These are phyloP conservation scores for Wakefieldia striispora DNA, from an alignment of 768 basidiomycete species.

Conservation along the genomic window DNA sequence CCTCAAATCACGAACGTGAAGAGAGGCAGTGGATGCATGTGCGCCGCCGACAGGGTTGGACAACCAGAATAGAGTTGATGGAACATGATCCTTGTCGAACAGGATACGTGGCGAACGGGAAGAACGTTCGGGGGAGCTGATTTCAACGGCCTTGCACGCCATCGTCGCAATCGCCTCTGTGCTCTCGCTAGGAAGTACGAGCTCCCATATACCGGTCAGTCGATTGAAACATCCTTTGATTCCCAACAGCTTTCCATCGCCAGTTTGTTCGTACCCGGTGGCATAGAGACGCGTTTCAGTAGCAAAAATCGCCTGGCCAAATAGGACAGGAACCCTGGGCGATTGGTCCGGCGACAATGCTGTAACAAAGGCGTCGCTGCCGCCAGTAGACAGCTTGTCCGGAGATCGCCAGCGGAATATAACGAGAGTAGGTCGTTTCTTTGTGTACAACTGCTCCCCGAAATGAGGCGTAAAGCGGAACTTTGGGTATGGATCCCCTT, in stretches of 20 bases:
- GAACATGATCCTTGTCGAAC: conserved; percentile 17
- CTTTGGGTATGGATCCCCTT: conserved; percentile 33
- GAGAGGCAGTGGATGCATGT: conserved; percentile 52
- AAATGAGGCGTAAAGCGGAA: conserved; percentile 59
- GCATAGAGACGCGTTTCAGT: conserved; percentile 46
- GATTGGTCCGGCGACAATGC: conserved; percentile 13
- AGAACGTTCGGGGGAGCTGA: conserved; percentile 44
- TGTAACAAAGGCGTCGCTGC: conserved; percentile 4
- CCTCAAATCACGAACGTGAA: conserved; percentile 45
- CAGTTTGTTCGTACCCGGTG: conserved; percentile 59
- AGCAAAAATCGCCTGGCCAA: conserved; percentile 58
- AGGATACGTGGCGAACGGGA: conserved; percentile 60
- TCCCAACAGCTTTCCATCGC: conserved; percentile 58
- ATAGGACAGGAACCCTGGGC: conserved; percentile 30
- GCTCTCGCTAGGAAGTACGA: conserved; percentile 29
- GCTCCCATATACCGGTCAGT: conserved; percentile 53
- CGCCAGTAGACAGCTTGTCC: neutral
- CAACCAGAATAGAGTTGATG: conserved; percentile 47
- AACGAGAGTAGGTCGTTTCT: conserved; percentile 52
- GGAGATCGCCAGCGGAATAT: conserved; percentile 46
- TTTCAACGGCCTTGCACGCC: conserved; percentile 19
- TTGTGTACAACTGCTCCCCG: conserved; percentile 59
- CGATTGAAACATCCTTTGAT: conserved; percentile 61
- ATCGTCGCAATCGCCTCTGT: conserved; percentile 8
- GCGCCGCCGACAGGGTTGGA: conserved; percentile 55